Percentiles rank a stretch among this genome's conserved stretches.
Conservation (phyloP, 441 rosid species). For the Euphorbia schlechtendalii region DNA sequence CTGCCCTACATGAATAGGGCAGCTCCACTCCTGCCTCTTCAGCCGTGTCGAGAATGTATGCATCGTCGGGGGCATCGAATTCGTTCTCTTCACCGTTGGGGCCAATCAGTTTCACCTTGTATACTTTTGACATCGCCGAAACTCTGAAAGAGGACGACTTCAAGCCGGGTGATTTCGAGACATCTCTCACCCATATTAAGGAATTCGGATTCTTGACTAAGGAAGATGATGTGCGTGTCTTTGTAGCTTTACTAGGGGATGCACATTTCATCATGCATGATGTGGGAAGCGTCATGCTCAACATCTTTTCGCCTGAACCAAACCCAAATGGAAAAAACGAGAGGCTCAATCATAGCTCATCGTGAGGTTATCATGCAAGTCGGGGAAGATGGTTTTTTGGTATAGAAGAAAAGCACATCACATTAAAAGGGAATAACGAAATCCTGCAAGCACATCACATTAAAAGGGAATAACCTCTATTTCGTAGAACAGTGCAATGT, state of each 20-base stretch:
- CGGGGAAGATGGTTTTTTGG: too few relatives aligned
- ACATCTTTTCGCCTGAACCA: slow-evolving; percentile 28
- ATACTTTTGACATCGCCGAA: slow-evolving; percentile 42
- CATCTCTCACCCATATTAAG: slow-evolving; percentile 19
- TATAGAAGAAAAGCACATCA: too few relatives aligned
- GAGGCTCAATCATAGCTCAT: too few relatives aligned
- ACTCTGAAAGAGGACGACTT: slow-evolving; percentile 32
- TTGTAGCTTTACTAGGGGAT: slow-evolving; percentile 10
- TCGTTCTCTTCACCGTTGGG: slow-evolving; percentile 55
- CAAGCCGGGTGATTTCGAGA: slow-evolving; percentile 27
- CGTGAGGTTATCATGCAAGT: too few relatives aligned
- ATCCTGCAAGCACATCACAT: too few relatives aligned
- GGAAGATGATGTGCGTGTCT: slow-evolving; percentile 8
- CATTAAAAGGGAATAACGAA: too few relatives aligned
- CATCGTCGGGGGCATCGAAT: slow-evolving; percentile 53
- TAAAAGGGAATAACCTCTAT: too few relatives aligned
- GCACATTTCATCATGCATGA: slow-evolving; percentile 18
- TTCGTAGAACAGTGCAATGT: too few relatives aligned
- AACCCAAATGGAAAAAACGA: not conserved
- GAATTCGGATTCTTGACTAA: slow-evolving; percentile 18
- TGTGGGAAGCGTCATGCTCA: slow-evolving; percentile 30
- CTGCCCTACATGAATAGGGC: slow-evolving; percentile 88
- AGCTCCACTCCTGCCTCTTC: slow-evolving; percentile 71
- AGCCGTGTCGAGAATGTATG: slow-evolving; percentile 68
- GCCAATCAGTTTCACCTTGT: slow-evolving; percentile 74